Percentiles rank a stretch among this genome's conserved stretches.
Evolutionary conservation across 163 green algal species (phyloP).

Genomic region (Scenedesmus sp.): DNA sequence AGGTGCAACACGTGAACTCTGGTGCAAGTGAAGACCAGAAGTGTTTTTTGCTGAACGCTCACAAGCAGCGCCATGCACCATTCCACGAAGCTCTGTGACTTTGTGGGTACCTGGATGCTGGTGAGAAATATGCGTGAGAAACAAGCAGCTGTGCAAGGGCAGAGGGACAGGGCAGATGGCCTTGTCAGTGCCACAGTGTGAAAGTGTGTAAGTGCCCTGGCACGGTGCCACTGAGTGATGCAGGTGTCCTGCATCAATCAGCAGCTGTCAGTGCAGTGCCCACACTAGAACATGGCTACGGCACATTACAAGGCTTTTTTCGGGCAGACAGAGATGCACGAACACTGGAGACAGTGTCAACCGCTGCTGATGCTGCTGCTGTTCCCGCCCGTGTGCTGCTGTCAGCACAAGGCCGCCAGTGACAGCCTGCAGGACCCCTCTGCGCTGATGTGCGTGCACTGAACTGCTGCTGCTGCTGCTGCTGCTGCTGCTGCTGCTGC

Average conservation of each 20-base stretch:
- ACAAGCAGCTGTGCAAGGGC: not conserved
- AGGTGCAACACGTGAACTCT: no score
- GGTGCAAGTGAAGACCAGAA: not conserved
- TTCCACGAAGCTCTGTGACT: not conserved
- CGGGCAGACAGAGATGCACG: no score
- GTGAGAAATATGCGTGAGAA: not conserved
- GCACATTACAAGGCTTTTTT: no score
- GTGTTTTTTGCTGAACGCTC: not conserved
- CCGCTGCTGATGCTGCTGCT: not conserved
- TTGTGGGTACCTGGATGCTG: not conserved
- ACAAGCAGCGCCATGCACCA: not conserved
- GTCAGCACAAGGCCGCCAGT: not conserved
- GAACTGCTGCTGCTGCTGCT: no score
- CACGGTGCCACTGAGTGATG: no score
- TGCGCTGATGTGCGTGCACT: not conserved
- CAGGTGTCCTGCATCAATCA: not conserved
- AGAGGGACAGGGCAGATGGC: not conserved
- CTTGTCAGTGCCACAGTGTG: no score
- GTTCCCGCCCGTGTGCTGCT: not conserved
- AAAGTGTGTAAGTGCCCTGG: no score
- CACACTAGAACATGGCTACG: not conserved
- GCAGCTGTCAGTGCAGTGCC: not conserved
- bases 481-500: no score
- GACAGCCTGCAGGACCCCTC: not conserved
- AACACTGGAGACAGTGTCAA: no score